Percentiles rank a stretch among this genome's conserved stretches.
phyloP scores from a whole-genome alignment of 305 asterid genomes.

The Solanum hybrid region DNA sequence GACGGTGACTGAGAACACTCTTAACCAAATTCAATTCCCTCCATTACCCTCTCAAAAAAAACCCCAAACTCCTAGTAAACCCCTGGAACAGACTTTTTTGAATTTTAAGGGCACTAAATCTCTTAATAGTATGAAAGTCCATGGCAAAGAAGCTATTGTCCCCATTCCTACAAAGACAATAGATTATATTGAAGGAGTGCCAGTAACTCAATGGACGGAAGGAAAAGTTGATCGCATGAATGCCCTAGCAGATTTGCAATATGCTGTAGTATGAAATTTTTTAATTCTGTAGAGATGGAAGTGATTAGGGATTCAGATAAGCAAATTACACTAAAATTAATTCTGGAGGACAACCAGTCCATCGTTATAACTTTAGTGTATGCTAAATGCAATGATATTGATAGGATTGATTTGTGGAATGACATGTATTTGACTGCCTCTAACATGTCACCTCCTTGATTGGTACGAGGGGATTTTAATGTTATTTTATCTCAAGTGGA shows the following conservation, averaged over 20 bases:
- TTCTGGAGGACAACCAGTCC: not conserved
- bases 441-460: not conserved
- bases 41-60: not conserved
- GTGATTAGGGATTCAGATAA: not conserved
- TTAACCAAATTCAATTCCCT: not conserved
- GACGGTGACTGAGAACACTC: not conserved
- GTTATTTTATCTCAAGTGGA: not conserved
- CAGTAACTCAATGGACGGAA: not conserved
- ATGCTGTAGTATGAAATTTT: not conserved
- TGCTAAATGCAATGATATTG: not conserved
- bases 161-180: not conserved
- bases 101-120: not conserved
- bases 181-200: not conserved
- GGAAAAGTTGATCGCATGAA: not conserved
- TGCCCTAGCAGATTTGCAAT: not conserved
- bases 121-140: not conserved
- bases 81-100: not conserved
- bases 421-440: not conserved
- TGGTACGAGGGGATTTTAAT: not conserved
- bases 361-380: not conserved
- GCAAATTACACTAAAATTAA: not conserved
- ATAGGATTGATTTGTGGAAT: not conserved
- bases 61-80: not conserved
- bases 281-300: not conserved
- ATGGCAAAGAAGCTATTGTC: not conserved